phyloP scores from a whole-genome alignment of 169 alveolate genomes.

The Plasmodium gonderi region DNA sequence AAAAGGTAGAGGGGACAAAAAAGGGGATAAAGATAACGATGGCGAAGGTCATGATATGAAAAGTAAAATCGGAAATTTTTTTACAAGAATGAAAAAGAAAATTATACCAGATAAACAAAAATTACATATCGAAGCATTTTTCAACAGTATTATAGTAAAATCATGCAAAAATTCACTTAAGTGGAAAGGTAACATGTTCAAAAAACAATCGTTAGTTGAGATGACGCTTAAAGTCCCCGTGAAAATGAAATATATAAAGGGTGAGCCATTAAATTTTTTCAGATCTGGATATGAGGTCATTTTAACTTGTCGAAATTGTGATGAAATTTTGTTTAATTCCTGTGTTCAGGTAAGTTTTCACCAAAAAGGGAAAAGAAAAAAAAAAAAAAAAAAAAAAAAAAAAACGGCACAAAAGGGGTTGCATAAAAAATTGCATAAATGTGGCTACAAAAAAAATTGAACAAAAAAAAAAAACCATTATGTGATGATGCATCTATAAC shows the following conservation, averaged over 20 bases:
- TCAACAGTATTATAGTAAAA: conserved; percentile 62
- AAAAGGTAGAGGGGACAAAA: background rate
- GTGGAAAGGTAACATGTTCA: conserved; percentile 68
- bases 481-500: no score
- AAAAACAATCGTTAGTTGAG: conserved; percentile 38
- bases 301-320: conserved; percentile 45
- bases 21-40: background rate
- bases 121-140: conserved; percentile 67
- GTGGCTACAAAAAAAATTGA: background rate
- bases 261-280: conserved; percentile 44
- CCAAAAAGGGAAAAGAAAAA: no score
- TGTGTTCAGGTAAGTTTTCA: conserved; percentile 49
- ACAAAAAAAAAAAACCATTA: no score
- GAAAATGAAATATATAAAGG: conserved; percentile 45
- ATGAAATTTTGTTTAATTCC: conserved; percentile 44
- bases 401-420: no score
- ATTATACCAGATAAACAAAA: conserved; percentile 38
- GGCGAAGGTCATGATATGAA: background rate
- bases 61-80: conserved; percentile 7
- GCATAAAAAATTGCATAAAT: no score
- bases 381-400: no score
- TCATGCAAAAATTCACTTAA: conserved; percentile 57
- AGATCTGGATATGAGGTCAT: conserved; percentile 69
- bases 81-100: conserved; percentile 6
- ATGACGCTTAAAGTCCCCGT: conserved; percentile 68